These are phyloP conservation scores for Cutaneotrichosporon spelunceum DNA, from an alignment of 1,284 basidiomycete species.

Conservation along the genomic window DNA sequence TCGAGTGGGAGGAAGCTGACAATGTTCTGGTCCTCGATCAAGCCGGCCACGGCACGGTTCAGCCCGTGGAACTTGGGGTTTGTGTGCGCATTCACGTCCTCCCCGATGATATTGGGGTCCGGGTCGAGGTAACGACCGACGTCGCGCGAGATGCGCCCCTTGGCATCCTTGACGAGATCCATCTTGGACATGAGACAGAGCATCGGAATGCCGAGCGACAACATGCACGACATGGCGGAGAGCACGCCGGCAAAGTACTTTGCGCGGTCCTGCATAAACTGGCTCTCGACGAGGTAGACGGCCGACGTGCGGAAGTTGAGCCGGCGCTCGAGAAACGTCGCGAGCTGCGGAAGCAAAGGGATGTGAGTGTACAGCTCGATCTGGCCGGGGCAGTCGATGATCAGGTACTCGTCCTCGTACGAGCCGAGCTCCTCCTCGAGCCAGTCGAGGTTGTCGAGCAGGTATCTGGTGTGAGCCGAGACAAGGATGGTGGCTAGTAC, in stretches of 20 bases:
- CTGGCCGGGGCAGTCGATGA: constrained; percentile 98
- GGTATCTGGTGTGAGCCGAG: constrained; percentile 64
- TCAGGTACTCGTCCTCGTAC: constrained; percentile 94
- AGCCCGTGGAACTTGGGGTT: constrained; percentile 90
- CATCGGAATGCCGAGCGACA: constrained; percentile 93
- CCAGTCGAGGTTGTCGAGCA: constrained; percentile 97
- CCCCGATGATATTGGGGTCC: constrained; percentile 83
- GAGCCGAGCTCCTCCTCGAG: constrained; percentile 93
- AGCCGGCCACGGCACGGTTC: constrained; percentile 80
- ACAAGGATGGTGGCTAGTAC: too few relatives aligned
- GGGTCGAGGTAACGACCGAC: constrained; percentile 92
- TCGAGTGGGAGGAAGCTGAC: constrained; percentile 96
- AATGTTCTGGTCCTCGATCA: constrained; percentile 96
- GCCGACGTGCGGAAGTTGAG: constrained; percentile 74
- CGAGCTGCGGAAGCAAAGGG: constrained; percentile 86
- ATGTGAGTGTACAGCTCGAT: constrained; percentile 99
- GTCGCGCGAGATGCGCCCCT: constrained; percentile 69
- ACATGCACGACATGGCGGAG: constrained; percentile 98
- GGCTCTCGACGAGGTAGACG: constrained; percentile 91
- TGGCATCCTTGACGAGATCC: constrained; percentile 81
- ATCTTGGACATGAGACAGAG: constrained; percentile 99
- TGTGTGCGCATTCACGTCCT: constrained; percentile 61
- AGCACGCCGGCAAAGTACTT: constrained; percentile 99
- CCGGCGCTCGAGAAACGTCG: constrained; percentile 59
- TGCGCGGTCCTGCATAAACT: constrained; percentile 98